These are phyloP conservation scores for Xylariales sp. DNA, from an alignment of 2,329 filamentous ascomycete genomes.

Conservation along the genomic window DNA sequence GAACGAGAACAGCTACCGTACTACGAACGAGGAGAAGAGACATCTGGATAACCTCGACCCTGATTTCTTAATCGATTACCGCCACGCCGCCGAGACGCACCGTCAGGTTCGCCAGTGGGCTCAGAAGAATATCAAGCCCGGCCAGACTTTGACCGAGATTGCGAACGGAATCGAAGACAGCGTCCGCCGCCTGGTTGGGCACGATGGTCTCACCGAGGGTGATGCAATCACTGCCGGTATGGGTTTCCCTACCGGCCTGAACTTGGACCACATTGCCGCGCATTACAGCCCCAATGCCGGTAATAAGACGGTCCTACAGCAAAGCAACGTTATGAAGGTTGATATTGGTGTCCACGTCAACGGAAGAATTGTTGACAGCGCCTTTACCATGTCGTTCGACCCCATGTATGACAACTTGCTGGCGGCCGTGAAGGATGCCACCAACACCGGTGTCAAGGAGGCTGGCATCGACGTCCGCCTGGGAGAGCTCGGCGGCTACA, in stretches of 20 bases:
- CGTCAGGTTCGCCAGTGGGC: constrained; percentile 83
- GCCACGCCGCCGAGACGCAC: constrained; percentile 83
- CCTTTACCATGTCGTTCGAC: constrained; percentile 76
- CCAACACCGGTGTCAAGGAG: constrained; percentile 83
- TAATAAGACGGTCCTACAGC: constrained; percentile 69
- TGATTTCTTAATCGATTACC: constrained; percentile 76
- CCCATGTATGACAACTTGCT: constrained; percentile 71
- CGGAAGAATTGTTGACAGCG: constrained; percentile 75
- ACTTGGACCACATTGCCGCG: constrained; percentile 79
- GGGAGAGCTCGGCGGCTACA: constrained; percentile 75
- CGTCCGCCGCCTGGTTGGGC: constrained; percentile 71
- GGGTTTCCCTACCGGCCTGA: constrained; percentile 82
- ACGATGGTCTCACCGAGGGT: constrained; percentile 71
- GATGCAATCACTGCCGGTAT: constrained; percentile 76
- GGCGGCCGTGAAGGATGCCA: constrained; percentile 68
- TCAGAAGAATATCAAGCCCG: constrained; percentile 75
- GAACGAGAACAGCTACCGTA: constrained; percentile 73
- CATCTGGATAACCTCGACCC: constrained; percentile 76
- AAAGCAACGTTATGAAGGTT: constrained; percentile 76
- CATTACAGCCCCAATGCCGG: constrained; percentile 86
- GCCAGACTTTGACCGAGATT: constrained; percentile 75
- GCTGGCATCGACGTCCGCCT: constrained; percentile 90
- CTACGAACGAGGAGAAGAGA: constrained; percentile 79
- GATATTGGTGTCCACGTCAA: constrained; percentile 81
- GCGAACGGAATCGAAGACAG: constrained; percentile 84